Percentiles rank a stretch among this genome's conserved stretches.
phyloP scores from a whole-genome alignment of 1,139 yeast species.

The Hansenula lynferdii region DNA sequence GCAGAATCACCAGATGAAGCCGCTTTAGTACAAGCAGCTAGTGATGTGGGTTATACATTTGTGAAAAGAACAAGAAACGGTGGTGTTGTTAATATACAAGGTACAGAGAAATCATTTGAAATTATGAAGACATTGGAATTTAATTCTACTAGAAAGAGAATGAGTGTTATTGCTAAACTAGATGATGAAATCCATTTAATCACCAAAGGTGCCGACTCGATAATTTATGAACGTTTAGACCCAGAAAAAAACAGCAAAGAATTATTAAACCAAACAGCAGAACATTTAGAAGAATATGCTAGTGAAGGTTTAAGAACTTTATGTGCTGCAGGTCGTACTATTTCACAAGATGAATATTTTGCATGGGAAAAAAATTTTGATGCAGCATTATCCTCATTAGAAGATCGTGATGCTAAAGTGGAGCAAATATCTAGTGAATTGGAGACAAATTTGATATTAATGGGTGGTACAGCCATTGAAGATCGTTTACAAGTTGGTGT shows the following conservation, averaged over 20 bases:
- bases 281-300: constrained; percentile 87
- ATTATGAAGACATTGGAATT: constrained; percentile 77
- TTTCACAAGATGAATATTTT: constrained; percentile 53
- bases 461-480: constrained; percentile 98
- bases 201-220: constrained; percentile 94
- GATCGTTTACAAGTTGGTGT: constrained; percentile 95
- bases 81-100: constrained; percentile 68
- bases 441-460: constrained; percentile 63
- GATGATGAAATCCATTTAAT: constrained; percentile 50
- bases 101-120: constrained; percentile 65
- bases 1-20: constrained; percentile 99
- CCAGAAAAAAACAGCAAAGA: constrained; percentile 31
- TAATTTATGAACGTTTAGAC: constrained; percentile 72
- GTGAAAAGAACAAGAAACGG: constrained; percentile 71
- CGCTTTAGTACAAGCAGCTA: constrained; percentile 89
- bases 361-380: constrained; percentile 70
- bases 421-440: constrained; percentile 75
- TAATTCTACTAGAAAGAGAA: constrained; percentile 87
- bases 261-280: constrained; percentile 61
- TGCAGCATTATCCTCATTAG: constrained; percentile 71
- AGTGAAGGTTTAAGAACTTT: constrained; percentile 94
- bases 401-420: constrained; percentile 71
- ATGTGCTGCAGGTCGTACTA: constrained; percentile 80
- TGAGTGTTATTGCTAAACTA: constrained; percentile 81
- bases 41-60: constrained; percentile 87